Percentiles rank a stretch among this genome's conserved stretches.
These are phyloP conservation scores for Alternaria brassicae DNA, from an alignment of 2,329 filamentous ascomycete species.

Conservation along the genomic window DNA sequence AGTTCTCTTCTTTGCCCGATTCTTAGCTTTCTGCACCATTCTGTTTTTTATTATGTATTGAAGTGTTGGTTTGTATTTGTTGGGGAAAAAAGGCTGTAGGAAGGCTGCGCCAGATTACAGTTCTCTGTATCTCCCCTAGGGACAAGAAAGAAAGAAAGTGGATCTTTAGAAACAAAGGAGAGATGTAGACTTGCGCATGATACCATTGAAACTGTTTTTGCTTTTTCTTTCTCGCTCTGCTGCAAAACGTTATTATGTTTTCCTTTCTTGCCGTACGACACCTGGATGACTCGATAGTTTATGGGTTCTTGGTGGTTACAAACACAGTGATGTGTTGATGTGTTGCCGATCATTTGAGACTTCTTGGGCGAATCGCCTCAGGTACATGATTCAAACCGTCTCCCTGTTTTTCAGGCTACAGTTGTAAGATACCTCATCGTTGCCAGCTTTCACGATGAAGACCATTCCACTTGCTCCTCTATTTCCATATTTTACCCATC, in stretches of 20 bases:
- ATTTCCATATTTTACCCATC: too few species aligned
- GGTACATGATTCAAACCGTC: too few species aligned
- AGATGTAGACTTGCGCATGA: constrained; percentile 5
- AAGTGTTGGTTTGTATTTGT: constrained; percentile 8
- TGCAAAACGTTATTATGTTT: background rate
- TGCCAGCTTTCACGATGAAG: too few species aligned
- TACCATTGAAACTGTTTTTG: constrained; percentile 6
- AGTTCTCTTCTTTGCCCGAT: background rate
- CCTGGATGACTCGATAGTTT: background rate
- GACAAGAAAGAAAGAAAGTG: constrained; percentile 7
- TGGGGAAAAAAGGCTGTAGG: background rate
- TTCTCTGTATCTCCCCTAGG: background rate
- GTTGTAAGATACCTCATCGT: too few species aligned
- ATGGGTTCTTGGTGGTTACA: background rate
- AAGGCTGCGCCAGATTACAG: constrained; percentile 26
- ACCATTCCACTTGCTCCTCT: too few species aligned
- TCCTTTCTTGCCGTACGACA: background rate
- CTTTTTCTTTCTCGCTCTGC: background rate
- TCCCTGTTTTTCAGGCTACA: too few species aligned
- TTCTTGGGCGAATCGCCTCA: background rate
- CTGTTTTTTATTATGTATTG: background rate
- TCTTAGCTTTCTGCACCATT: constrained; percentile 2
- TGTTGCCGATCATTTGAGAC: background rate
- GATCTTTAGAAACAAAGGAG: background rate
- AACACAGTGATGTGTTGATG: background rate